These are phyloP conservation scores for Paxillus ammoniavirescens DNA, from an alignment of 768 basidiomycete species.

Conservation along the genomic window DNA sequence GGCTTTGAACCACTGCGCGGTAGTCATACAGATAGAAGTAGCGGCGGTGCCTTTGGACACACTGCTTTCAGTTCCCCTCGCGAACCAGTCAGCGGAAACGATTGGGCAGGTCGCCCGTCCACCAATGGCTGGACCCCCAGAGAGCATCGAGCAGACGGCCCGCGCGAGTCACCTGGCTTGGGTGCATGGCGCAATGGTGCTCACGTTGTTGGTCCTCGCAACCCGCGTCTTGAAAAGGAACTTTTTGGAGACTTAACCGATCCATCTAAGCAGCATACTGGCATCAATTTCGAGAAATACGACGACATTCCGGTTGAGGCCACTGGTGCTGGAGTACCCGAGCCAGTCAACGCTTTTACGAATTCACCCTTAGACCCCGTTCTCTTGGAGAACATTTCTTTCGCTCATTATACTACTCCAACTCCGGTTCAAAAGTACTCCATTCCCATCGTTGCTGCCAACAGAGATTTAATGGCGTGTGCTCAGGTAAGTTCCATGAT, in stretches of 20 bases:
- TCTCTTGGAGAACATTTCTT: constrained; percentile 91
- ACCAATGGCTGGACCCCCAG: constrained; percentile 38
- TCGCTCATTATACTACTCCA: constrained; percentile 90
- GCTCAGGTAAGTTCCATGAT: constrained; percentile 61
- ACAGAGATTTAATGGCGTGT: constrained; percentile 92
- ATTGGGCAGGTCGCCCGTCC: constrained; percentile 42
- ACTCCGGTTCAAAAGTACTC: constrained; percentile 99
- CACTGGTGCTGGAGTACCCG: constrained; percentile 95
- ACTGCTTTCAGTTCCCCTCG: constrained; percentile 37
- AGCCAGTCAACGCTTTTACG: constrained; percentile 85
- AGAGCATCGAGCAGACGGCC: constrained; percentile 33
- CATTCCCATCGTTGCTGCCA: constrained; percentile 92
- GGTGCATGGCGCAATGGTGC: constrained; percentile 89
- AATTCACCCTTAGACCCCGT: constrained; percentile 88
- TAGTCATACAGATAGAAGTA: constrained; percentile 36
- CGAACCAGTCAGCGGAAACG: constrained; percentile 27
- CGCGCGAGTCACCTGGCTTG: constrained; percentile 46
- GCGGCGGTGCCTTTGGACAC: constrained; percentile 40
- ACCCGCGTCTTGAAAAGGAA: constrained; percentile 90
- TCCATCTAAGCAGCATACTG: constrained; percentile 87
- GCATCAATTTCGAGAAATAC: constrained; percentile 99
- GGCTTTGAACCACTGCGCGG: constrained; percentile 43
- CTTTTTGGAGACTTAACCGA: constrained; percentile 90
- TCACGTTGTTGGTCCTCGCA: constrained; percentile 82
- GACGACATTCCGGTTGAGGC: constrained; percentile 99